Evolutionary conservation across 2,329 filamentous ascomycete species (phyloP), one percentile per base, ranked within the genome.

Genomic region (Colletotrichum chrysophilum): DNA sequence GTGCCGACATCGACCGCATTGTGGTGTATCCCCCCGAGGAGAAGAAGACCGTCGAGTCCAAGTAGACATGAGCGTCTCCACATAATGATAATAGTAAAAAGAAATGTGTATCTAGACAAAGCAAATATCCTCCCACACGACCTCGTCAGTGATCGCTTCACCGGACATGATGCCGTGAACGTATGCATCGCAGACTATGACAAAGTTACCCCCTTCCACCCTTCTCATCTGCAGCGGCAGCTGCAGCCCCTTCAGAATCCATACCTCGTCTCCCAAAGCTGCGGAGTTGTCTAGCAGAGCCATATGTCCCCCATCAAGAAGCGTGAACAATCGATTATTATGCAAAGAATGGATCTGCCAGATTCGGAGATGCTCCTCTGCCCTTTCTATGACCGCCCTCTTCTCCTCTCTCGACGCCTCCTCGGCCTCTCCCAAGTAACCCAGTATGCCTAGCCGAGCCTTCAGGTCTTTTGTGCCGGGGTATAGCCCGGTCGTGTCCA

Each of bases 21-120:
- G 86, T 92, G 2, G 91, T 93, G 1, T 92, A 92, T 80, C 91
- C 90, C 1, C 84, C 89, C 0, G 90, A 92, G 81, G 61, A 60
- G 18, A 34, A 36, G 32, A 36, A 32, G n/a, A 55, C 73, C 21
- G 28, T 38, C 62, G 62, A 72, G 69, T 48, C 62, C 56, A 72
- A 75, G 24, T 64, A 64, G 58, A 48, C 26, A 36, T 10, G 0
- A 48, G 38, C 0, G 6, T 6, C 21, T 24, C 13, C 18, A 21
- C 3, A 3, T 60, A 68, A 60, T 73, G 28, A 60, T 60, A 71
- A 71, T 34, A 18, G 4, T 30, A 55, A 14, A 60, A 60, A 69
- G 43, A 43, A 60, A 18, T 38, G 61, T 7, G 18, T 43, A 24
- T 21, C 28, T 74, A 60, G 9, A 12, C n/a, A 24, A 52, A 26